These are phyloP conservation scores for Mortierella sp. DNA, from an alignment of 371 early-diverging fungal genomes.

Conservation along the genomic window DNA sequence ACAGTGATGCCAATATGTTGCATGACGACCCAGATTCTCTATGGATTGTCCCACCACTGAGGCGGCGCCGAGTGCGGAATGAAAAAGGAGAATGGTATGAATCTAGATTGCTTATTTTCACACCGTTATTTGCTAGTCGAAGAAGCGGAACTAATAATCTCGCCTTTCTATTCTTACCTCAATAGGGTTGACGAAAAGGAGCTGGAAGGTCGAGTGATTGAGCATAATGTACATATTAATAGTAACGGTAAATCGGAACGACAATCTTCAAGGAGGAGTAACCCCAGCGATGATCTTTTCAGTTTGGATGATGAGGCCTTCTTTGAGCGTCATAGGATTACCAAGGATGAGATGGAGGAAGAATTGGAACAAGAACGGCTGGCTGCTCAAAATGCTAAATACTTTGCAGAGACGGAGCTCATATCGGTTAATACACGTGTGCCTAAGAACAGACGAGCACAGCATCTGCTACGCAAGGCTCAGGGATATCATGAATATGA, in stretches of 20 bases:
- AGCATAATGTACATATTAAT: slow-evolving; percentile 61
- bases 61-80: slow-evolving; percentile 75
- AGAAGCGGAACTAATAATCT: background rate
- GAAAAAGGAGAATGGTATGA: slow-evolving; percentile 75
- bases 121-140: background rate
- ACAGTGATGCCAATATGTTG: background rate
- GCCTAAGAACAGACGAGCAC: slow-evolving; percentile 41
- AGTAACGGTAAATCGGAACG: slow-evolving; percentile 7
- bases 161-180: background rate
- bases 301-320: slow-evolving; percentile 29
- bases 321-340: slow-evolving; percentile 40
- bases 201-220: slow-evolving; percentile 73
- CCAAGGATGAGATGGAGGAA: slow-evolving; percentile 57
- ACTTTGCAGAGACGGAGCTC: slow-evolving; percentile 64
- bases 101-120: background rate
- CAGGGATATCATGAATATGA: slow-evolving; percentile 27
- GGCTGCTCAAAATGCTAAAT: slow-evolving; percentile 65
- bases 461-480: slow-evolving; percentile 34
- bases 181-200: slow-evolving; percentile 75
- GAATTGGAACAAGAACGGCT: slow-evolving; percentile 59
- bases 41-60: slow-evolving; percentile 51
- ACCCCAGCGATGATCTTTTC: slow-evolving; percentile 20
- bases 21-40: slow-evolving; percentile 17
- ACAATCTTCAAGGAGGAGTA: slow-evolving; percentile 1
- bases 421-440: slow-evolving; percentile 40